Evolutionary conservation across 2,329 filamentous ascomycete genomes (phyloP).

Genomic region (Alternaria brassicicola): DNA sequence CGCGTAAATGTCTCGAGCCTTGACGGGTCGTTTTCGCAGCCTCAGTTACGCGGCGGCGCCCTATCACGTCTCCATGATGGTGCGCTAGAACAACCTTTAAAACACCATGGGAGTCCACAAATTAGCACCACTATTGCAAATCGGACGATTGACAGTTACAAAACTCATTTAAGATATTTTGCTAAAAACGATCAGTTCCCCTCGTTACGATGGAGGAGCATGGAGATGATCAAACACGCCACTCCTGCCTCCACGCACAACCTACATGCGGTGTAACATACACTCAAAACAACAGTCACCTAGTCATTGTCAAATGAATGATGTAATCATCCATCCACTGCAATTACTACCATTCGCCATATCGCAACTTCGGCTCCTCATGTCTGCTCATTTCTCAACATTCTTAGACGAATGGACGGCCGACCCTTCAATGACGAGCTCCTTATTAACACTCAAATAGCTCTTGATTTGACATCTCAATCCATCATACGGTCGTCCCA

Average conservation of each 20-base stretch:
- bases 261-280: neutral
- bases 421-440: constrained; percentile 2
- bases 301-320: rapidly evolving
- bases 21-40: constrained; percentile 7
- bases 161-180: rapidly evolving
- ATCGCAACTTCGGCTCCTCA: neutral
- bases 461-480: constrained; percentile 21
- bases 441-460: constrained; percentile 14
- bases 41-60: neutral
- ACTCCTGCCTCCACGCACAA: neutral
- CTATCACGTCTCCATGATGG: neutral
- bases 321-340: rapidly evolving
- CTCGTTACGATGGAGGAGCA: neutral
- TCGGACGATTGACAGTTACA: too few species aligned
- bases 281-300: neutral
- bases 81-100: neutral
- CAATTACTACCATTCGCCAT: rapidly evolving
- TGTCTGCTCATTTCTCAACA: neutral
- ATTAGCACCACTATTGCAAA: neutral
- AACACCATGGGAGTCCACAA: too few species aligned
- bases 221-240: neutral
- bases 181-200: rapidly evolving
- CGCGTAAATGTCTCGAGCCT: constrained; percentile 10
- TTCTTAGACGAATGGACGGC: neutral
- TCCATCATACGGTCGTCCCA: constrained; percentile 22